Conservation (phyloP, 2,329 filamentous ascomycete species). For the Pseudocercospora crystallina region DNA sequence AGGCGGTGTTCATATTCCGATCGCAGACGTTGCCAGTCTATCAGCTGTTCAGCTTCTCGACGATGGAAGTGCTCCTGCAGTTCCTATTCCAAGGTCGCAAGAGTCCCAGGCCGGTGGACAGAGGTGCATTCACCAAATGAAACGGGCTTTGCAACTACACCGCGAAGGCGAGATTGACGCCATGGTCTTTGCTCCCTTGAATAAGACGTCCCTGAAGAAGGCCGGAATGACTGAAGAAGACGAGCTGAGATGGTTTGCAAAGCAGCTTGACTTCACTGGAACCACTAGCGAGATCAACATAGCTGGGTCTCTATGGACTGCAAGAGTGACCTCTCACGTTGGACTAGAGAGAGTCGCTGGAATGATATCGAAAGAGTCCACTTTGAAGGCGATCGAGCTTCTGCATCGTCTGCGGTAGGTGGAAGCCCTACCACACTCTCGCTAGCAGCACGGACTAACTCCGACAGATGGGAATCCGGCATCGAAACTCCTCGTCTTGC, state of each 20-base stretch:
- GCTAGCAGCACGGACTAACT: too few species aligned
- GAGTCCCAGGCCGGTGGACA: slow-evolving; percentile 8
- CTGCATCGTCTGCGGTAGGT: slow-evolving; percentile 11
- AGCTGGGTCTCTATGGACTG: slow-evolving; percentile 15
- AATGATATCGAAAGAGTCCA: slow-evolving; percentile 7
- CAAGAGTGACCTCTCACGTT: slow-evolving; percentile 17
- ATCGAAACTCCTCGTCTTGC: slow-evolving; percentile 14
- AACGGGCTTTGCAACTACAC: slow-evolving; percentile 8
- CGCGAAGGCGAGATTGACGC: slow-evolving; percentile 10
- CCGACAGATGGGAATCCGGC: slow-evolving; percentile 14
- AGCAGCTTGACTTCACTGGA: slow-evolving; percentile 10
- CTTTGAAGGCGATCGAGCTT: slow-evolving; percentile 15
- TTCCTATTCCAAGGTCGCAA: not conserved
- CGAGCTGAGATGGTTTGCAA: slow-evolving; percentile 20
- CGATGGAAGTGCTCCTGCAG: slow-evolving; percentile 6
- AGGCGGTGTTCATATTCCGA: not conserved
- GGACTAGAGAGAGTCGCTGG: slow-evolving; percentile 10
- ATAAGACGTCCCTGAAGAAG: slow-evolving; percentile 21
- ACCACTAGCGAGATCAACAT: slow-evolving; percentile 22
- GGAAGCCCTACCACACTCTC: not conserved
- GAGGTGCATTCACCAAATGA: slow-evolving; percentile 13
- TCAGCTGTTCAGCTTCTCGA: slow-evolving; percentile 10
- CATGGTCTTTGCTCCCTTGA: slow-evolving; percentile 18
- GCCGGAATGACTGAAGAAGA: slow-evolving; percentile 19
- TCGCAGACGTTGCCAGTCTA: not conserved